Base-by-base conservation (phyloP, 2,329 filamentous ascomycete species). In the Diaporthe citriasiana region DNA sequence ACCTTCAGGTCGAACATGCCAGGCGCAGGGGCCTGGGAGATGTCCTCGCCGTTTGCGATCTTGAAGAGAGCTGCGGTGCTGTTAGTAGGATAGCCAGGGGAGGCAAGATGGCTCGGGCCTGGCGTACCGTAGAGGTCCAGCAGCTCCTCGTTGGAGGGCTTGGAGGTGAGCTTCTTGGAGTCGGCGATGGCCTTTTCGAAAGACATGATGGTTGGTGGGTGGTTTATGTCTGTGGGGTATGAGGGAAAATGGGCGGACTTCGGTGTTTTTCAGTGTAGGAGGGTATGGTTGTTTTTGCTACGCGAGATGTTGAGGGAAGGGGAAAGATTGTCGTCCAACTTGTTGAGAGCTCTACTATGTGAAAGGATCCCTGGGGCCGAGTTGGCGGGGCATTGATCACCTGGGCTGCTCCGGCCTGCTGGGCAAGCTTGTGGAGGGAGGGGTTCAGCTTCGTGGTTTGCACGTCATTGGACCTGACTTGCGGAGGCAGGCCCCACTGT, bases 1-100 rank as follows among this genome's bases (percentile, higher is more conserved):
- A 91, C 92, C 87, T 91, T 92, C 75, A 95, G 80, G 83, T 94
- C 90, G 81, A 94, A 94, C 85, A 91, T 89, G 84, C 93, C 91
- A 40, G 92, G 92, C 77, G 85, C 82, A 72, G 88, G 77, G 78
- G 92, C 92, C 76, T 81, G 83, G 77, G 80, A 76, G 80, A 92
- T 85, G 80, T 92, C 88, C 81, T 91, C 90, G 79, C 85, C 88
- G 74, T 81, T 87, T 74, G 83, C 86, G 76, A 90, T 82, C 85
- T 92, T 92, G 87, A 83, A 92, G 74, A 91, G 86, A 78, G 81
- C 90, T 92, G 76, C 60, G 9, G 53, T 13, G 51, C 17, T 25
- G 53, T 57, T 27, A 38, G 63, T 33, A 12, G 2, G 6, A 13
- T 30, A n/a, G 10, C 13, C 17, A 38, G 53, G 30, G 56, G 30